phyloP scores from a whole-genome alignment of 108 stramenopile species.

The Fragilariopsis cylindrus region DNA sequence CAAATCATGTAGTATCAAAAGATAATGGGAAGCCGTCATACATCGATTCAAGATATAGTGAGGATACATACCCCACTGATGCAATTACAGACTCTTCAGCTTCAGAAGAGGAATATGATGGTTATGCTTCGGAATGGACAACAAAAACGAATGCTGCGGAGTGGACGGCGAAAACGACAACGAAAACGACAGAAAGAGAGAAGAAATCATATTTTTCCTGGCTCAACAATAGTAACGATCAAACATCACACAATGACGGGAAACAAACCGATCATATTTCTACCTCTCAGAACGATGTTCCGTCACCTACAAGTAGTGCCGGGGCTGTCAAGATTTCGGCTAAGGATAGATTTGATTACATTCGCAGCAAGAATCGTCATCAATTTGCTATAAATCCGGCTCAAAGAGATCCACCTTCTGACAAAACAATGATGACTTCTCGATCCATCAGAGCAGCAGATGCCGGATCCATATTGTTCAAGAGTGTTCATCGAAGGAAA shows the following conservation, averaged over 20 bases:
- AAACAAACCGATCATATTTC: not conserved
- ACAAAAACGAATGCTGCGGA: not conserved
- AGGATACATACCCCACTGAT: slow-evolving; percentile 3
- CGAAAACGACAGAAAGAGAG: not conserved
- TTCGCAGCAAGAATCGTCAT: not conserved
- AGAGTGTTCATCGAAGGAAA: not conserved
- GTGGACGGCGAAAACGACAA: not conserved
- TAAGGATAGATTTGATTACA: slow-evolving; percentile 16
- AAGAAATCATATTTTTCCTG: not conserved
- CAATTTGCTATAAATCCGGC: not conserved
- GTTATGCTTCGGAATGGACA: not conserved
- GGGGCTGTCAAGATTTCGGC: slow-evolving; percentile 1
- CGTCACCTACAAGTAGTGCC: slow-evolving; percentile 11
- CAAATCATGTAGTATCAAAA: too few relatives aligned
- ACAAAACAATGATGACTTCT: slow-evolving; percentile 9
- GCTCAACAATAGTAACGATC: not conserved
- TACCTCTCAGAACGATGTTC: not conserved
- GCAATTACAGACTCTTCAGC: not conserved
- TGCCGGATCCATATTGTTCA: not conserved
- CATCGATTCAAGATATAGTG: not conserved
- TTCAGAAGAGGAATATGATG: not conserved
- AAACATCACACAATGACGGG: not conserved
- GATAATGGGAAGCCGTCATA: too few relatives aligned
- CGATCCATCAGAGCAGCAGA: slow-evolving; percentile 8
- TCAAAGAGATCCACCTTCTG: slow-evolving; percentile 12